Conservation (phyloP, 2,329 filamentous ascomycete genomes). For the Stachybotrys chartarum region DNA sequence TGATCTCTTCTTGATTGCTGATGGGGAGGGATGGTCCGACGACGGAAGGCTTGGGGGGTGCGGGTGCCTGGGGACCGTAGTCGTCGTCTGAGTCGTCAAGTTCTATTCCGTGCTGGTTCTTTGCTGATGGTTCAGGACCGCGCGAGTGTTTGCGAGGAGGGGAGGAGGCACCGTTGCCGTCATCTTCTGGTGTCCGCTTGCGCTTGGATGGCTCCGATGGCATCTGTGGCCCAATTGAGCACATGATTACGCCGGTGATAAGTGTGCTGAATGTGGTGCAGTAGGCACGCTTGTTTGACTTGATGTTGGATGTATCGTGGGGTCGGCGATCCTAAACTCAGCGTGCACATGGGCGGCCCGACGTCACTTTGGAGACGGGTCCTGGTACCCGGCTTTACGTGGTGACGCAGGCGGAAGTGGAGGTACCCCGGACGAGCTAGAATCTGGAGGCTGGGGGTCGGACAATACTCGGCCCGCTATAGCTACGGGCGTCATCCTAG, state of each 20-base stretch:
- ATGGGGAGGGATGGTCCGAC: constrained; percentile 14
- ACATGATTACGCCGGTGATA: constrained; percentile 35
- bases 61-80: constrained; percentile 29
- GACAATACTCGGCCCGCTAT: constrained; percentile 5
- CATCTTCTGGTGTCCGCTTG: constrained; percentile 45
- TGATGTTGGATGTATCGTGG: background rate
- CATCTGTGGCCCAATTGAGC: constrained; percentile 62
- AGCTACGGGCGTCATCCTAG: background rate
- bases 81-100: constrained; percentile 34
- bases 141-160: constrained; percentile 37
- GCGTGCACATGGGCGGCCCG: background rate
- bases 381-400: background rate
- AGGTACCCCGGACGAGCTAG: background rate
- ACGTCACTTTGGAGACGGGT: background rate
- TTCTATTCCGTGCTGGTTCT: constrained; percentile 42
- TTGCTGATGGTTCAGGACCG: constrained; percentile 13
- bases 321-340: background rate
- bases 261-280: background rate
- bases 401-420: background rate
- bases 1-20: constrained; percentile 33
- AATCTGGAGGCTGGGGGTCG: constrained; percentile 2
- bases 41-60: constrained; percentile 8
- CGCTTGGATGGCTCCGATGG: constrained; percentile 61
- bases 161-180: constrained; percentile 22
- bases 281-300: background rate